phyloP scores from a whole-genome alignment of 805 yeast genomes.

The Wickerhamiella azyma region DNA sequence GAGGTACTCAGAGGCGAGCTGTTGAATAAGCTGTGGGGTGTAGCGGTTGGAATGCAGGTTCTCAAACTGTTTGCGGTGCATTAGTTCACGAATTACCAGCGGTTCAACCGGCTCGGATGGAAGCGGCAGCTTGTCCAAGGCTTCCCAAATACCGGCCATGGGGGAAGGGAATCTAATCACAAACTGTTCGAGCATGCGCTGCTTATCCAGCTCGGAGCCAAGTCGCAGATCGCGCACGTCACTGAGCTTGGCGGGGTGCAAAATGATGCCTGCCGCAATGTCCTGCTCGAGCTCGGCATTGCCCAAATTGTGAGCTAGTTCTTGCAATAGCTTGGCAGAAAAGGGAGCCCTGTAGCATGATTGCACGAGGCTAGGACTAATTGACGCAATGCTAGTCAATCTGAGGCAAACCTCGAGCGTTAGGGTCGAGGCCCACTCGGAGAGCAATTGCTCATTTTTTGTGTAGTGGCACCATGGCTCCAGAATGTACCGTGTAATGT shows the following conservation, averaged over 20 bases:
- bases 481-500: background rate
- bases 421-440: slow-evolving; percentile 12
- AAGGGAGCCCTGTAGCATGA: slow-evolving; percentile 3
- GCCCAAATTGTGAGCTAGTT: slow-evolving; percentile 1
- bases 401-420: slow-evolving; percentile 10
- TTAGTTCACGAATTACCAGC: background rate
- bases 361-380: background rate
- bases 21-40: background rate
- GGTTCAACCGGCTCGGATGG: background rate
- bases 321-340: background rate
- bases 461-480: slow-evolving; percentile 21
- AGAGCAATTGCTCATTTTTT: slow-evolving; percentile 13
- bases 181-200: background rate
- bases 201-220: background rate
- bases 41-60: background rate
- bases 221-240: background rate
- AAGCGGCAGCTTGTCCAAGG: background rate
- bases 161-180: background rate
- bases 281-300: background rate
- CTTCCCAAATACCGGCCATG: background rate
- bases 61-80: background rate
- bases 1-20: background rate
- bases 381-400: background rate
- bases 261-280: background rate
- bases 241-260: background rate